Evolutionary conservation across 2,329 filamentous ascomycete species (phyloP).

Genomic region (Sphaerulina musiva): DNA sequence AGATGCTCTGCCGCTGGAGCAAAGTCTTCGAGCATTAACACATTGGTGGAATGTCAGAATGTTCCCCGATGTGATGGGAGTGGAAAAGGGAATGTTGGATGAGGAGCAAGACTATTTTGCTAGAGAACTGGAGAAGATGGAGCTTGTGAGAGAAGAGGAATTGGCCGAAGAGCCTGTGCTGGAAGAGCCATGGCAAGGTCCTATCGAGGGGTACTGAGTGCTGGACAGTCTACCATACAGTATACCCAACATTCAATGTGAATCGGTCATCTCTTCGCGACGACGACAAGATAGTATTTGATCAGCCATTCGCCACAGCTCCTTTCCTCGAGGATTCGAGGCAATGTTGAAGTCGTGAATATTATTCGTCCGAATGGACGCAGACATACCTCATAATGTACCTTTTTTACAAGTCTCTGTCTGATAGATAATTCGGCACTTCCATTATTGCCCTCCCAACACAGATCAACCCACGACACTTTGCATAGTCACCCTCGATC

Average conservation of each 20-base stretch:
- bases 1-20: conserved; percentile 83
- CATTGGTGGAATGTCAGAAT: conserved; percentile 87
- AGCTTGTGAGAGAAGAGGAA: conserved; percentile 29
- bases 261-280: neutral
- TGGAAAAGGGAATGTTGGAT: conserved; percentile 34
- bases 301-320: too few species aligned
- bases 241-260: neutral
- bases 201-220: conserved; percentile 28
- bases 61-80: conserved; percentile 71
- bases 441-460: too few species aligned
- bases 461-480: too few species aligned
- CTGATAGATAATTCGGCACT: too few species aligned
- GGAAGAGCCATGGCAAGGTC: conserved; percentile 21
- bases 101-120: conserved; percentile 46
- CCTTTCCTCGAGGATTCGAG: too few species aligned
- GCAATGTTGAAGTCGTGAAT: too few species aligned
- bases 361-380: too few species aligned
- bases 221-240: too few species aligned
- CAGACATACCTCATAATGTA: too few species aligned
- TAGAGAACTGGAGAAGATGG: conserved; percentile 47
- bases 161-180: conserved; percentile 21
- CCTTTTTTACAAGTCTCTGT: too few species aligned
- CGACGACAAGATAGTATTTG: too few species aligned
- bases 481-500: neutral
- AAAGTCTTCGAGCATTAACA: conserved; percentile 79